phyloP scores from a whole-genome alignment of 257 asterid species.

The Voacanga thouarsii region DNA sequence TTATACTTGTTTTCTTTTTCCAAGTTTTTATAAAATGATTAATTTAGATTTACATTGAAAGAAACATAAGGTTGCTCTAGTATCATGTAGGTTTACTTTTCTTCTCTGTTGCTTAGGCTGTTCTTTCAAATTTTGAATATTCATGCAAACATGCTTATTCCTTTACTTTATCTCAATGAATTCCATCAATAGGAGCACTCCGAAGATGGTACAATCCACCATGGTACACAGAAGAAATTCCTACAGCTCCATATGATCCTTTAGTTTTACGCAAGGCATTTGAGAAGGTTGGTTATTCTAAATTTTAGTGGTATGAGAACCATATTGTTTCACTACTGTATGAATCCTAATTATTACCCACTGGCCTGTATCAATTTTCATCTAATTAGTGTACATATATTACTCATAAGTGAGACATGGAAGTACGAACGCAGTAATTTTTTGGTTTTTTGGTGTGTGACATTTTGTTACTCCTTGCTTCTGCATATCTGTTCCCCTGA shows the following conservation, averaged over 20 bases:
- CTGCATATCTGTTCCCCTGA: neutral
- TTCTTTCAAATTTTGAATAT: conserved; percentile 9
- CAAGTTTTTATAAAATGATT: neutral
- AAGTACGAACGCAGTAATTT: neutral
- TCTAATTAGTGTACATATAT: neutral
- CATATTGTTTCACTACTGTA: neutral
- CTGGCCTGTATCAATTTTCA: neutral
- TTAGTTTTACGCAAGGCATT: conserved; percentile 76
- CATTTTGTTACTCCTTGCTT: neutral
- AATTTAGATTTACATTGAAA: neutral
- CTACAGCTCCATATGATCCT: conserved; percentile 71
- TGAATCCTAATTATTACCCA: neutral
- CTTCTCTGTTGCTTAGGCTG: neutral
- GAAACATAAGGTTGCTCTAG: neutral
- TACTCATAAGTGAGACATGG: neutral
- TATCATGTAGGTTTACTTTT: neutral
- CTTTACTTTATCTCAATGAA: conserved; percentile 6
- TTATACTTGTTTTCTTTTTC: neutral
- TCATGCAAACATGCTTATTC: neutral
- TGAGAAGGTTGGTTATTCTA: conserved; percentile 69
- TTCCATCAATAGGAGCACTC: conserved; percentile 59
- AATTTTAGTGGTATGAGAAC: conserved; percentile 6
- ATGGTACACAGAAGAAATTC: conserved; percentile 79
- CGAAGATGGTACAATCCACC: conserved; percentile 98
- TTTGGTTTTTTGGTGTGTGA: neutral